Percentiles rank a stretch among this genome's conserved stretches.
These are phyloP conservation scores for Arthrinium phaeospermum DNA, from an alignment of 2,329 filamentous ascomycete genomes.

Conservation along the genomic window DNA sequence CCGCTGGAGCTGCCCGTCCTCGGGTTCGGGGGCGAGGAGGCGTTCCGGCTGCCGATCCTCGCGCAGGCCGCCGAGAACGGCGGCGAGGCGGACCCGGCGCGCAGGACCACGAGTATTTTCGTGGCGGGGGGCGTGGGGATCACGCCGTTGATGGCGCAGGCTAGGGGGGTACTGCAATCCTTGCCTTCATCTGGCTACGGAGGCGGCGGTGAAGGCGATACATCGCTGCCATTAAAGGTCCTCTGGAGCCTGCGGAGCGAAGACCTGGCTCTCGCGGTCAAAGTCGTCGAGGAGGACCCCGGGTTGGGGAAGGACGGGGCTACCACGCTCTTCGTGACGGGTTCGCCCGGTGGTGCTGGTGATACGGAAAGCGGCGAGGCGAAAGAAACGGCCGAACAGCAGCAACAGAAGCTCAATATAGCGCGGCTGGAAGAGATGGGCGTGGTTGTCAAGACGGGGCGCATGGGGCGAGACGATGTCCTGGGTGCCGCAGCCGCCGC, in stretches of 20 bases:
- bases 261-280: constrained; percentile 67
- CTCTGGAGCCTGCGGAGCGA: constrained; percentile 70
- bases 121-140: constrained; percentile 83
- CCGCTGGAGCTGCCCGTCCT: constrained; percentile 70
- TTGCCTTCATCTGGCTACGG: too few relatives aligned
- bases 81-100: constrained; percentile 30
- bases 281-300: constrained; percentile 59
- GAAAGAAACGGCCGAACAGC: constrained; percentile 36
- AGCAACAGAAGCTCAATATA: constrained; percentile 40
- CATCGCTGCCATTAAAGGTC: constrained; percentile 51
- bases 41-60: constrained; percentile 44
- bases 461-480: constrained; percentile 51
- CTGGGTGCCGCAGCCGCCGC: constrained; percentile 27
- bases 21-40: constrained; percentile 72
- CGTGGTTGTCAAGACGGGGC: constrained; percentile 40
- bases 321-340: constrained; percentile 71
- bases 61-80: background rate
- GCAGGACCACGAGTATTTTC: constrained; percentile 56
- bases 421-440: constrained; percentile 40
- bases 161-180: constrained; percentile 50
- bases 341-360: constrained; percentile 35
- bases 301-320: constrained; percentile 50
- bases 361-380: background rate
- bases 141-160: constrained; percentile 78
- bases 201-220: constrained; percentile 32